Percentiles rank a stretch among this genome's conserved stretches.
phyloP scores from a whole-genome alignment of 768 basidiomycete species.

The Lactarius vividus region DNA sequence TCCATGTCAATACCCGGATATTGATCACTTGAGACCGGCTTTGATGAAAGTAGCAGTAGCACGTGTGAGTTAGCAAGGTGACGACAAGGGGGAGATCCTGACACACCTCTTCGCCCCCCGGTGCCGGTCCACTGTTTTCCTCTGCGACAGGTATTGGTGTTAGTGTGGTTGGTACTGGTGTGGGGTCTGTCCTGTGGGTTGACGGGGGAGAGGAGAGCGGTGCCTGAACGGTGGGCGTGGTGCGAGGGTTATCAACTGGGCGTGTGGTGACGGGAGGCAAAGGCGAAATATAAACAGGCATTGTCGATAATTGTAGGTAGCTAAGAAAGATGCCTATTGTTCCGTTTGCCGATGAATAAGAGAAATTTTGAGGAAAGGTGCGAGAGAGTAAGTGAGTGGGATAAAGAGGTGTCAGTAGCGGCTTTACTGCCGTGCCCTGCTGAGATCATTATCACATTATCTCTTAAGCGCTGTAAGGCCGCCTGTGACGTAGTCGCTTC shows the following conservation, averaged over 20 bases:
- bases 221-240: slow-evolving; percentile 2
- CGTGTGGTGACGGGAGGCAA: slow-evolving; percentile 13
- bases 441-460: slow-evolving; percentile 3
- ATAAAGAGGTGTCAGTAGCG: background rate
- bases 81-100: background rate
- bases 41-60: background rate
- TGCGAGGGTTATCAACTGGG: background rate
- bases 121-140: background rate
- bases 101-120: slow-evolving; percentile 8
- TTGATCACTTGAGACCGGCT: background rate
- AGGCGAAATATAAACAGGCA: slow-evolving; percentile 15
- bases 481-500: background rate
- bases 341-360: background rate
- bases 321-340: background rate
- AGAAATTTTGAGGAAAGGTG: background rate
- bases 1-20: slow-evolving; percentile 68
- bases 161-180: slow-evolving; percentile 1
- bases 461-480: background rate
- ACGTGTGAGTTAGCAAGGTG: background rate
- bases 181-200: slow-evolving; percentile 5
- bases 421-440: background rate
- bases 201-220: slow-evolving; percentile 1
- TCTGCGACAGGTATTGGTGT: background rate
- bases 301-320: background rate
- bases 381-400: background rate